These are phyloP conservation scores for Pachyrhizus erosus DNA, from an alignment of 306 rosid genomes.

Conservation along the genomic window DNA sequence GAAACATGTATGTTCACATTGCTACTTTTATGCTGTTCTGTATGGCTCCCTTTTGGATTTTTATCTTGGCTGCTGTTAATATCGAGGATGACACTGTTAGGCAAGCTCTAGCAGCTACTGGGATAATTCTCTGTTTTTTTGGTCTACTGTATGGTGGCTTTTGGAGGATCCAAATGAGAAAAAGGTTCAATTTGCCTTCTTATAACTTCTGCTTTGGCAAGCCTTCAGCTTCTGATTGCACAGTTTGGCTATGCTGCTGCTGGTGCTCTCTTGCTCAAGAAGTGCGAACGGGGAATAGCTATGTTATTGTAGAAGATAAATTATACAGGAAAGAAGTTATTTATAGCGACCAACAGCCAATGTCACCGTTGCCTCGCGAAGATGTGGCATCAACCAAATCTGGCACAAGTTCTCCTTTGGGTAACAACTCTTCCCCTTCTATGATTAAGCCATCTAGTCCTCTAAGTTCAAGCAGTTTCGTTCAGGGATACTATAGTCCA, in stretches of 20 bases:
- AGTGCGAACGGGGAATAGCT: conserved; percentile 72
- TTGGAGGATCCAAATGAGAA: conserved; percentile 99
- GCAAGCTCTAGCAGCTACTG: conserved; percentile 63
- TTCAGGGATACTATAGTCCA: conserved; percentile 56
- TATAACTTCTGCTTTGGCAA: conserved; percentile 78
- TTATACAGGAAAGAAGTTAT: conserved; percentile 50
- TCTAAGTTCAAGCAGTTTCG: conserved; percentile 51
- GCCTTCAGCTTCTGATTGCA: conserved; percentile 73
- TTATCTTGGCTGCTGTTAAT: conserved; percentile 88
- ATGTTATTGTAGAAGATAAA: conserved; percentile 66
- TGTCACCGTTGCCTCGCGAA: conserved; percentile 72
- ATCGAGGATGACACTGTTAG: conserved; percentile 76
- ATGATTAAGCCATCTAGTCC: conserved; percentile 49
- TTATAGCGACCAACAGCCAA: conserved; percentile 36
- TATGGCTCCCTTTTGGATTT: conserved; percentile 96
- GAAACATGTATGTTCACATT: conserved; percentile 94
- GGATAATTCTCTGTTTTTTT: conserved; percentile 75
- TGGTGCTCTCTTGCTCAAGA: conserved; percentile 99
- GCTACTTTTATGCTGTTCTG: conserved; percentile 88
- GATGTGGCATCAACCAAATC: conserved; percentile 50
- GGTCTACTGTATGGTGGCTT: conserved; percentile 97
- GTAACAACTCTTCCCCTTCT: conserved; percentile 54
- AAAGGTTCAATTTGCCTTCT: conserved; percentile 83
- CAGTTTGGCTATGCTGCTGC: conserved; percentile 89
- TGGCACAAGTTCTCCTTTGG: conserved; percentile 60